Conservation (phyloP, 139 green algal species). For the Chlamydomonas sphaeroides region DNA sequence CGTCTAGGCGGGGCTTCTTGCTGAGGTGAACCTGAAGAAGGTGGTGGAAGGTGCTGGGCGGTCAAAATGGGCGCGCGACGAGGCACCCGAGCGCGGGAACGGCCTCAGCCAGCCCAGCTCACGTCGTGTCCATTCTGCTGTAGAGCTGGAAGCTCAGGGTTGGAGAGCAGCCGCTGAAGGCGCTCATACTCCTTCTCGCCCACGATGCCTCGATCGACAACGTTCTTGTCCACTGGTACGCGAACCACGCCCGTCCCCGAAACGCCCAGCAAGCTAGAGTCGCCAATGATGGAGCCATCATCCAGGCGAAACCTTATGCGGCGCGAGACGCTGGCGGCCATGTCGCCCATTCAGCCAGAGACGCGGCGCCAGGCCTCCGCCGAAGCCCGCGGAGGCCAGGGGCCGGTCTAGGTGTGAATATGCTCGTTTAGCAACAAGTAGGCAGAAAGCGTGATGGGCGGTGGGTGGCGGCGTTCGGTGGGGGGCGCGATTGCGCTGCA, state of each 20-base stretch:
- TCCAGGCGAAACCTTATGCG: slow-evolving; percentile 41
- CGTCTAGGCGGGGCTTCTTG: slow-evolving; percentile 38
- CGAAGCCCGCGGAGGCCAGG: not conserved
- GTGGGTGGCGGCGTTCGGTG: not conserved
- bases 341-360: too few species aligned
- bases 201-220: slow-evolving; percentile 2
- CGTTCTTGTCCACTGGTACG: slow-evolving; percentile 13
- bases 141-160: slow-evolving; percentile 8
- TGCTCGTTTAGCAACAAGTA: not conserved
- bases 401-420: not conserved
- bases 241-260: slow-evolving; percentile 7
- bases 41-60: not conserved
- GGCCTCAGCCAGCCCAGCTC: not conserved
- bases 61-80: too few species aligned
- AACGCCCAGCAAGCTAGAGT: slow-evolving; percentile 5
- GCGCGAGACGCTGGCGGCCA: not conserved
- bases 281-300: slow-evolving; percentile 30
- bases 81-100: not conserved
- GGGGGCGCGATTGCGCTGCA: too few species aligned
- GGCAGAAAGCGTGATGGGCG: not conserved
- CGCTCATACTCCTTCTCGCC: slow-evolving; percentile 25
- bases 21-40: slow-evolving; percentile 12
- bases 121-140: slow-evolving; percentile 5
- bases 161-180: slow-evolving; percentile 27
- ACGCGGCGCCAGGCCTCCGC: slow-evolving; percentile 12